A percentile compares a stretch with the other conserved stretches of the same genome.
These are phyloP conservation scores for Oropetium thomaeum DNA, from an alignment of 176 grass and related monocot species.

Conservation along the genomic window DNA sequence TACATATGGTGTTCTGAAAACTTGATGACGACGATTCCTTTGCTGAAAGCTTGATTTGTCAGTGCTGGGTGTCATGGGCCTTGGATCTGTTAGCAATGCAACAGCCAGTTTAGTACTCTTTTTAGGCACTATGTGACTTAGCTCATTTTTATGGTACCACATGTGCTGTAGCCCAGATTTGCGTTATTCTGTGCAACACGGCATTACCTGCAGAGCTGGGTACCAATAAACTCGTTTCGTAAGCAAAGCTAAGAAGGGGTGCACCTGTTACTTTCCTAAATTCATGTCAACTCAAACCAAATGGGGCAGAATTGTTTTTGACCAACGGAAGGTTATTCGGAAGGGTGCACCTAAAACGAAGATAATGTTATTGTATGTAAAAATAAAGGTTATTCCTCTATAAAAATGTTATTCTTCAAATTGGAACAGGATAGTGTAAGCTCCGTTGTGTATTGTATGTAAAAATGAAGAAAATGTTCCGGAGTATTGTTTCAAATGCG, in stretches of 20 bases:
- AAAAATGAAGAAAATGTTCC: background rate
- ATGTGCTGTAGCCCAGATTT: background rate
- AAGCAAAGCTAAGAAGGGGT: no score
- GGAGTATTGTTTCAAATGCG: background rate
- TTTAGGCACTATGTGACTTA: background rate
- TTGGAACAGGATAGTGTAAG: no score
- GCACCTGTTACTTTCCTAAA: background rate
- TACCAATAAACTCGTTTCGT: no score
- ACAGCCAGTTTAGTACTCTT: background rate
- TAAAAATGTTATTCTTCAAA: no score
- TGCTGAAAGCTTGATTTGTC: background rate
- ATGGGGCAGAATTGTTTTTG: background rate
- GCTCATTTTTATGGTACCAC: background rate
- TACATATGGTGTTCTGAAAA: constrained; percentile 15
- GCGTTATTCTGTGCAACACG: no score
- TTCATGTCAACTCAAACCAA: background rate
- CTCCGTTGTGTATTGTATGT: no score
- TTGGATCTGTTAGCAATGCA: background rate
- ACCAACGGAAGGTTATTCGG: no score
- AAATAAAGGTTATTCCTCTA: no score
- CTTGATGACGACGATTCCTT: background rate
- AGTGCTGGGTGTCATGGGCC: background rate
- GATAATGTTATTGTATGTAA: no score
- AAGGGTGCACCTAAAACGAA: no score
- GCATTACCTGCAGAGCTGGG: no score